These are phyloP conservation scores for Sporodiniella umbellata DNA, from an alignment of 371 early-diverging fungal genomes.

Conservation along the genomic window DNA sequence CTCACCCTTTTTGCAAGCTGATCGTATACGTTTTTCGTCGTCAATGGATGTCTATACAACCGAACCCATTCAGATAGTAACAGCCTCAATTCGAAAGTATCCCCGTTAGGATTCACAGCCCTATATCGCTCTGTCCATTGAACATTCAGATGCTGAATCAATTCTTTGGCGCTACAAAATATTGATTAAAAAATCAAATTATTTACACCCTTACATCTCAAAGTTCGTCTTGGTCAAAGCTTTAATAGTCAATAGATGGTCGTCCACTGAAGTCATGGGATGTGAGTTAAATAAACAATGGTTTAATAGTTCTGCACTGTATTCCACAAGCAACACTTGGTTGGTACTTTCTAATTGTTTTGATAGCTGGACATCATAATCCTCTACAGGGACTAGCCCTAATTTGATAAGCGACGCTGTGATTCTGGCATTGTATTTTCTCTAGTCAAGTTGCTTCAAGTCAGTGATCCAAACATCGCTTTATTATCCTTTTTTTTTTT, in stretches of 20 bases:
- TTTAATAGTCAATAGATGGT: conserved; percentile 72
- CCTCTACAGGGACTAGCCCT: conserved; percentile 69
- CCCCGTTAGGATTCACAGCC: conserved; percentile 7
- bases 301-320: conserved; percentile 68
- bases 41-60: conserved; percentile 73
- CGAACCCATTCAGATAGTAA: conserved; percentile 87
- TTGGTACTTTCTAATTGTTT: conserved; percentile 67
- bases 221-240: conserved; percentile 55
- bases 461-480: too few species aligned
- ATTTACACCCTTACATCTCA: conserved; percentile 34
- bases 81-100: conserved; percentile 25
- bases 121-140: conserved; percentile 11
- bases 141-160: conserved; percentile 30
- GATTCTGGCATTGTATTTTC: conserved; percentile 82
- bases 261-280: conserved; percentile 58
- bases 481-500: too few species aligned
- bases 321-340: conserved; percentile 62
- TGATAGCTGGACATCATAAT: conserved; percentile 84
- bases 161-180: conserved; percentile 21
- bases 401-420: conserved; percentile 76
- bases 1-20: conserved; percentile 29
- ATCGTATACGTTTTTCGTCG: conserved; percentile 63
- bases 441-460: too few species aligned
- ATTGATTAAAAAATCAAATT: neutral
- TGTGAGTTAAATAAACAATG: conserved; percentile 61